A percentile compares a stretch with the other conserved stretches of the same genome.
Conservation (phyloP, 257 asterid species). For the Lantana camara region DNA sequence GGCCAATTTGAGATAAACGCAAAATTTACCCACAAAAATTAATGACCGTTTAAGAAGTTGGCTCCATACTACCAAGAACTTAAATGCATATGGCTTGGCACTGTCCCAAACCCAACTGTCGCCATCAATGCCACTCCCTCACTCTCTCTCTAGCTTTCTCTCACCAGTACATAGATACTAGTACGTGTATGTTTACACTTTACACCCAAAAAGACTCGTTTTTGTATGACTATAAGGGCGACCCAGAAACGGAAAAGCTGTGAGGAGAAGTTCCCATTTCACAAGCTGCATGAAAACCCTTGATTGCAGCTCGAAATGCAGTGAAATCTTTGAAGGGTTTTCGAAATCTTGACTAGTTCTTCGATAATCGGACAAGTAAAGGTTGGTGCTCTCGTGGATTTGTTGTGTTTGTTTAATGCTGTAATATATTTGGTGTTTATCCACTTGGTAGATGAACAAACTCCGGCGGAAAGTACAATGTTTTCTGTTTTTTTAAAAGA, state of each 20-base stretch:
- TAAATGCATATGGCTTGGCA: constrained; percentile 59
- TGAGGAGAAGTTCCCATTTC: constrained; percentile 22
- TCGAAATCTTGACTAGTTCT: constrained; percentile 37
- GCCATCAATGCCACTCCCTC: constrained; percentile 46
- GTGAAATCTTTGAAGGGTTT: constrained; percentile 19
- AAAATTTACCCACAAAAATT: constrained; percentile 28
- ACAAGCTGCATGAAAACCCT: constrained; percentile 24
- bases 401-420: constrained; percentile 7
- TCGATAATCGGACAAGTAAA: constrained; percentile 49
- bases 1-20: constrained; percentile 4
- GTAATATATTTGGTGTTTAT: constrained; percentile 16
- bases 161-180: constrained; percentile 13
- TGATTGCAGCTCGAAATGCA: too few relatives aligned
- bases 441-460: constrained; percentile 80
- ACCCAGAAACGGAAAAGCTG: constrained; percentile 32
- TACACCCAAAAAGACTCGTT: too few relatives aligned
- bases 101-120: constrained; percentile 57
- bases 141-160: constrained; percentile 28
- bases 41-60: constrained; percentile 69
- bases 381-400: constrained; percentile 36
- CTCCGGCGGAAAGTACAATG: constrained; percentile 65
- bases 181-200: constrained; percentile 14
- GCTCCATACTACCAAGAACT: constrained; percentile 43
- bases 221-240: constrained; percentile 15
- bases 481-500: too few relatives aligned